Conservation (phyloP, 2,329 filamentous ascomycete species). For the Pseudodiploospora longispora region DNA sequence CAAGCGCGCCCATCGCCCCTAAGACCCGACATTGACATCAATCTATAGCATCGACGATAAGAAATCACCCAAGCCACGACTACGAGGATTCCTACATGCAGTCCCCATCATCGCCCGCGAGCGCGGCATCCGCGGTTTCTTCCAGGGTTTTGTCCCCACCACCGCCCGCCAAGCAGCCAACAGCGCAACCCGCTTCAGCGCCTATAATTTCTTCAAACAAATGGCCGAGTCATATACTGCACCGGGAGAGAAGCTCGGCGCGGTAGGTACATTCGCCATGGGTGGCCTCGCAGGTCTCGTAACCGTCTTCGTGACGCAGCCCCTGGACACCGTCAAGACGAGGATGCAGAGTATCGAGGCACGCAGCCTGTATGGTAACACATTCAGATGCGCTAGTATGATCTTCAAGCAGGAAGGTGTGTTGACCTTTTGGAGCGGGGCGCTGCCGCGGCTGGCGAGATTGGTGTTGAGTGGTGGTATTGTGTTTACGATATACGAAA, state of each 20-base stretch:
- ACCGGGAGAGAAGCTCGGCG: constrained; percentile 89
- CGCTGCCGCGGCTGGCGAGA: constrained; percentile 73
- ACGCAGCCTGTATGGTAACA: constrained; percentile 73
- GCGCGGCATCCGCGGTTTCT: constrained; percentile 83
- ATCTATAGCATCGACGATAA: constrained; percentile 78
- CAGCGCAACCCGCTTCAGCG: constrained; percentile 81
- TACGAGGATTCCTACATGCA: constrained; percentile 88
- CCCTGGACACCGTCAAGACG: constrained; percentile 91
- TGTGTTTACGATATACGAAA: constrained; percentile 98
- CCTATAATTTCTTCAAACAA: constrained; percentile 86
- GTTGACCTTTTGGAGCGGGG: constrained; percentile 89
- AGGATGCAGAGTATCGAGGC: constrained; percentile 96
- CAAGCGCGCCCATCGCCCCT: neutral
- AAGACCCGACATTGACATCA: constrained; percentile 1
- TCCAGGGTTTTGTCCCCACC: constrained; percentile 93
- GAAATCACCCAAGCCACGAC: constrained; percentile 74
- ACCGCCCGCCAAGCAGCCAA: constrained; percentile 93
- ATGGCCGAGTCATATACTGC: constrained; percentile 85
- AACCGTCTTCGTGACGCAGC: constrained; percentile 72
- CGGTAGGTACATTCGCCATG: constrained; percentile 80
- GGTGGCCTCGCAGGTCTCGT: constrained; percentile 84
- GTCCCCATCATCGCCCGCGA: constrained; percentile 81
- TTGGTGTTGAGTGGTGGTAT: constrained; percentile 90
- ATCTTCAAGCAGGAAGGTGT: constrained; percentile 88
- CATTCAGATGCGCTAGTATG: constrained; percentile 68